Evolutionary conservation across 805 yeast genomes (phyloP).

Genomic region (Saccharomycopsis fodiens): DNA sequence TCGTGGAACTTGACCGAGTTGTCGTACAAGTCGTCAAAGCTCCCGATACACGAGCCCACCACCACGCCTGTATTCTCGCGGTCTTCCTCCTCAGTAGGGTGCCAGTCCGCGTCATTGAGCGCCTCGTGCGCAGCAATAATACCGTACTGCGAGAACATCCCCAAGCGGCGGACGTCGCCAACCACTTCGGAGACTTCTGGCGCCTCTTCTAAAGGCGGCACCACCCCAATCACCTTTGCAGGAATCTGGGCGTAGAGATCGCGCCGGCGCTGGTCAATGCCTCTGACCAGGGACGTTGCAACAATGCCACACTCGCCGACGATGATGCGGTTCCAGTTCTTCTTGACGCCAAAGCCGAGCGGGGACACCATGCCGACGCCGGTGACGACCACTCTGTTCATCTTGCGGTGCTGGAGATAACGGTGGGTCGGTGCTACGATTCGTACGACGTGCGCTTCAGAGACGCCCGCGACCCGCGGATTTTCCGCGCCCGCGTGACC

Average conservation of each 20-base stretch:
- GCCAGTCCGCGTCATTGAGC: constrained; percentile 54
- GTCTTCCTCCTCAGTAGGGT: constrained; percentile 29
- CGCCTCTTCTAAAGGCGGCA: constrained; percentile 35
- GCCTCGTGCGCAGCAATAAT: constrained; percentile 75
- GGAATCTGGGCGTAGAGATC: constrained; percentile 51
- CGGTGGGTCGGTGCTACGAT: too few relatives aligned
- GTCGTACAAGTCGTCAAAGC: constrained; percentile 63
- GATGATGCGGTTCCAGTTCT: constrained; percentile 48
- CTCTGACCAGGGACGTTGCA: constrained; percentile 37
- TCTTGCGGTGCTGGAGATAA: too few relatives aligned
- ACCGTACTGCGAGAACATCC: constrained; percentile 72
- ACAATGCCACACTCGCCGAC: constrained; percentile 50
- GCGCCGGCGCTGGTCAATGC: constrained; percentile 32
- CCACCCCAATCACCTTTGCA: constrained; percentile 65
- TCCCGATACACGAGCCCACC: constrained; percentile 93
- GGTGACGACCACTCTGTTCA: constrained; percentile 76
- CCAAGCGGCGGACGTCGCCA: constrained; percentile 41
- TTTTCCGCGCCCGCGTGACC: too few relatives aligned
- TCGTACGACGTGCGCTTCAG: too few relatives aligned
- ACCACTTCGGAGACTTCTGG: neutral
- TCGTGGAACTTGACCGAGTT: constrained; percentile 45
- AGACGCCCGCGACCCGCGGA: too few relatives aligned
- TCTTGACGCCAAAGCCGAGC: constrained; percentile 59
- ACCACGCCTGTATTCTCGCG: constrained; percentile 53
- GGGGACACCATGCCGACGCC: constrained; percentile 88